A percentile compares a stretch with the other conserved stretches of the same genome.
These are phyloP conservation scores for Penicillium verrucosum DNA, from an alignment of 2,329 filamentous ascomycete species.

Conservation along the genomic window DNA sequence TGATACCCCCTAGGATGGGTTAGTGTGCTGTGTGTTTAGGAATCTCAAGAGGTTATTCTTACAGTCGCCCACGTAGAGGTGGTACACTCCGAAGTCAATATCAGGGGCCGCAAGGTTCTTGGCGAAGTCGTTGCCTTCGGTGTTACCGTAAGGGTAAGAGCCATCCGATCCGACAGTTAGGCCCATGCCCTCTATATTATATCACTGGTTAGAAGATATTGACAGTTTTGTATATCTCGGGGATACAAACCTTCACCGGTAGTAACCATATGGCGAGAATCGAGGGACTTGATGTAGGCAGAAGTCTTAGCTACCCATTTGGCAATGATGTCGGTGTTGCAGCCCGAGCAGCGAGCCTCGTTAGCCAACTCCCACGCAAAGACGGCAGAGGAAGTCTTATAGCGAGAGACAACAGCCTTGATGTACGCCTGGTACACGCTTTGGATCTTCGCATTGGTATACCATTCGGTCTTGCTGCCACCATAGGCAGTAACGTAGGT, in stretches of 20 bases:
- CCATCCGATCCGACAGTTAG: background rate
- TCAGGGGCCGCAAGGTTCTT: background rate
- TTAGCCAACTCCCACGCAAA: background rate
- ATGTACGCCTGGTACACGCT: background rate
- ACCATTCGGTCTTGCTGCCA: background rate
- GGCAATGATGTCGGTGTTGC: background rate
- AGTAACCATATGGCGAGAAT: background rate
- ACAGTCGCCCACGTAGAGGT: background rate
- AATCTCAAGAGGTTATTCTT: background rate
- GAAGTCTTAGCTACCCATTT: background rate
- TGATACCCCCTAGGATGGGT: background rate
- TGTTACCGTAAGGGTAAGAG: background rate
- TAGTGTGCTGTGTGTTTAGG: background rate
- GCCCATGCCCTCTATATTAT: background rate
- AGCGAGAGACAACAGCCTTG: background rate
- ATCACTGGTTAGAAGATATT: background rate
- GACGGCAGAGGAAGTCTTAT: background rate
- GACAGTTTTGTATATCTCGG: background rate
- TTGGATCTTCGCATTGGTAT: background rate
- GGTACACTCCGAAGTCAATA: background rate
- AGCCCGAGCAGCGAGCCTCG: background rate
- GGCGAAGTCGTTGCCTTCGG: background rate
- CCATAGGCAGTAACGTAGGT: background rate
- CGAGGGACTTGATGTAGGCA: background rate
- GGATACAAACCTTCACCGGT: background rate